These are phyloP conservation scores for Boletus sensibilis DNA, from an alignment of 768 basidiomycete species.

Conservation along the genomic window DNA sequence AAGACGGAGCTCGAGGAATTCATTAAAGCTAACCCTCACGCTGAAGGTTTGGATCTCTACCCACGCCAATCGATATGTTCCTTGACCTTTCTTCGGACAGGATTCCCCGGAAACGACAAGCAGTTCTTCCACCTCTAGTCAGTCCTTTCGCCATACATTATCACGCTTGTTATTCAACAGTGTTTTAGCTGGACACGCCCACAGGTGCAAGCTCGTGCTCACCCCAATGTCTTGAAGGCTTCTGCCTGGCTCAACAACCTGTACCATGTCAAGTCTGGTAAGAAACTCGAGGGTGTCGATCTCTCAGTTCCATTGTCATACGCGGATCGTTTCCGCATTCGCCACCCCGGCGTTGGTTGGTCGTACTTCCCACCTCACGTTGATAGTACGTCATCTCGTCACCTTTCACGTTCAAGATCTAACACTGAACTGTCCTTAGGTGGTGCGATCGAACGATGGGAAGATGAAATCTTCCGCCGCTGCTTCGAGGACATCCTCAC, in stretches of 20 bases:
- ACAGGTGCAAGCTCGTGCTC: conserved; percentile 68
- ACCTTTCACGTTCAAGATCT: not conserved
- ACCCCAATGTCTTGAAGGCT: conserved; percentile 60
- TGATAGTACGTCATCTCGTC: conserved; percentile 42
- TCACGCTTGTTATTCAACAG: not conserved
- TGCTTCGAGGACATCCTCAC: conserved; percentile 62
- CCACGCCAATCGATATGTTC: not conserved
- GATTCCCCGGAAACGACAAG: conserved; percentile 54
- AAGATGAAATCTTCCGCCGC: conserved; percentile 54
- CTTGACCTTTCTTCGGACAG: conserved; percentile 29
- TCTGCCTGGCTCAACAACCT: conserved; percentile 62
- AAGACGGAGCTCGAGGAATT: conserved; percentile 55
- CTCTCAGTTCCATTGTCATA: conserved; percentile 63
- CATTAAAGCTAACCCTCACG: conserved; percentile 53
- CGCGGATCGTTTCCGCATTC: conserved; percentile 72
- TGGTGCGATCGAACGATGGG: conserved; percentile 74
- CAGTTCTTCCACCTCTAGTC: conserved; percentile 77
- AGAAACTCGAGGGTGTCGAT: conserved; percentile 51
- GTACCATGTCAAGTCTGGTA: conserved; percentile 46
- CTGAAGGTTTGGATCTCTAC: conserved; percentile 42
- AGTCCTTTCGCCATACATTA: conserved; percentile 16
- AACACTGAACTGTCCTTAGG: conserved; percentile 36
- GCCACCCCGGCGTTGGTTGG: conserved; percentile 65
- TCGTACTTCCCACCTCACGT: conserved; percentile 51
- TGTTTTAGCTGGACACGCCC: conserved; percentile 44